phyloP scores from a whole-genome alignment of 331 rosid genomes.

The Ulmus americana region DNA sequence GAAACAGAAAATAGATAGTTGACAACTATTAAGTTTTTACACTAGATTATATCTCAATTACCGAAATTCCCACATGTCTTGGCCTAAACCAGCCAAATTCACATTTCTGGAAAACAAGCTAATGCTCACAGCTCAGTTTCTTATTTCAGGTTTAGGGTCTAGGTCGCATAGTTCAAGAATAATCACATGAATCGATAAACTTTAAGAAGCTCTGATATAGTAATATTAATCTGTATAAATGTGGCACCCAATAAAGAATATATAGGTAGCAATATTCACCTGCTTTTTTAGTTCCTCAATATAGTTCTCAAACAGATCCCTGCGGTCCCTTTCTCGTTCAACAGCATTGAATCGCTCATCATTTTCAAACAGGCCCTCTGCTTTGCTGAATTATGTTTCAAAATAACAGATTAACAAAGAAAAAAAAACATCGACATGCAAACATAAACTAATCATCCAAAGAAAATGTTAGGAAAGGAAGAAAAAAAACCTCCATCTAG shows the following conservation, averaged over 20 bases:
- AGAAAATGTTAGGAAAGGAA: slow-evolving; percentile 1
- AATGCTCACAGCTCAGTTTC: too few species aligned
- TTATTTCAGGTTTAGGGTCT: too few species aligned
- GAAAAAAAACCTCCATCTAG: slow-evolving; percentile 71
- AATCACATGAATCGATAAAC: too few species aligned
- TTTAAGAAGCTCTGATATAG: too few species aligned
- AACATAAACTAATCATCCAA: background rate
- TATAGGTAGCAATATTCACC: slow-evolving; percentile 40
- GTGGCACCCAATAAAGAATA: background rate
- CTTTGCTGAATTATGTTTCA: slow-evolving; percentile 55
- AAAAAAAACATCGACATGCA: slow-evolving; percentile 10
- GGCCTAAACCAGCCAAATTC: too few species aligned
- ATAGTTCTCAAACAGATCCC: slow-evolving; percentile 67
- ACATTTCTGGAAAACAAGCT: too few species aligned
- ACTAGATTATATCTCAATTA: too few species aligned
- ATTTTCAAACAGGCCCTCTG: slow-evolving; percentile 59
- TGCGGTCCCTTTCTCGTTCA: slow-evolving; percentile 85
- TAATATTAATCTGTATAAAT: too few species aligned
- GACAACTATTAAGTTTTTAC: too few species aligned
- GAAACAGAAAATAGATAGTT: too few species aligned
- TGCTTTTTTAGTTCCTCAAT: slow-evolving; percentile 62
- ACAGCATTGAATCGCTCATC: slow-evolving; percentile 84
- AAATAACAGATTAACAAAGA: slow-evolving; percentile 13
- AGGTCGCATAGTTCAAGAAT: too few species aligned
- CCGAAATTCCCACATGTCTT: too few species aligned